Conservation (phyloP, 371 early-diverging fungal species). For the Modicella reniformis region DNA sequence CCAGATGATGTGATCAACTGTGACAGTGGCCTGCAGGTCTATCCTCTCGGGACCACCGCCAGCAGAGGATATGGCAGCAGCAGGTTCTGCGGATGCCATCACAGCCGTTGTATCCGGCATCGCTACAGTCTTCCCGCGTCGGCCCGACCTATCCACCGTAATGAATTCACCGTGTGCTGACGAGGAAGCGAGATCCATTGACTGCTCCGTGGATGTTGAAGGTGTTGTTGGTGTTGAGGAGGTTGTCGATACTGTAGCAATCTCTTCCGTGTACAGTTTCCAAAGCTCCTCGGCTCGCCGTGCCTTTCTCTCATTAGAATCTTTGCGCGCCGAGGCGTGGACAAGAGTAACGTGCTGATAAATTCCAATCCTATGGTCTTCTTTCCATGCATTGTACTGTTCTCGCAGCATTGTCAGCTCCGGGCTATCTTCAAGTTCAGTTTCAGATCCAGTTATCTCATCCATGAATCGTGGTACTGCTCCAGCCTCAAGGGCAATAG, state of each 20-base stretch:
- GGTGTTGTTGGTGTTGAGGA: not conserved
- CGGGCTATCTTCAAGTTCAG: not conserved
- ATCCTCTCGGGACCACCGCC: not conserved
- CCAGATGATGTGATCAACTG: slow-evolving; percentile 37
- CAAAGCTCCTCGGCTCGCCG: slow-evolving; percentile 31
- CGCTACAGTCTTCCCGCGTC: not conserved
- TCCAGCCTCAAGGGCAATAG: slow-evolving; percentile 44
- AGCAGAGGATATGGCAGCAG: not conserved
- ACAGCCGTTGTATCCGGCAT: not conserved
- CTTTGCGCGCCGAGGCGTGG: slow-evolving; percentile 33
- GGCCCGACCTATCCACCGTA: slow-evolving; percentile 1
- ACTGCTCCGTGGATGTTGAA: not conserved
- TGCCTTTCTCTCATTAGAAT: slow-evolving; percentile 10
- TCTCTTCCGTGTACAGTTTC: slow-evolving; percentile 35
- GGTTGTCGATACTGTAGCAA: not conserved
- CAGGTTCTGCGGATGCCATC: not conserved
- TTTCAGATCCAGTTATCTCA: slow-evolving; percentile 28
- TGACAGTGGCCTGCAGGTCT: slow-evolving; percentile 15
- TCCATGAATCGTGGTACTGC: slow-evolving; percentile 41
- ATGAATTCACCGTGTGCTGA: no score
- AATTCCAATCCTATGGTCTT: slow-evolving; percentile 28
- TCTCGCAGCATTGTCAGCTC: slow-evolving; percentile 14
- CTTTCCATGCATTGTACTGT: slow-evolving; percentile 24
- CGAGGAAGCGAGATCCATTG: not conserved
- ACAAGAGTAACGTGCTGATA: slow-evolving; percentile 62